These are phyloP conservation scores for Clarireedia hainanense DNA, from an alignment of 2,329 filamentous ascomycete species.

Conservation along the genomic window DNA sequence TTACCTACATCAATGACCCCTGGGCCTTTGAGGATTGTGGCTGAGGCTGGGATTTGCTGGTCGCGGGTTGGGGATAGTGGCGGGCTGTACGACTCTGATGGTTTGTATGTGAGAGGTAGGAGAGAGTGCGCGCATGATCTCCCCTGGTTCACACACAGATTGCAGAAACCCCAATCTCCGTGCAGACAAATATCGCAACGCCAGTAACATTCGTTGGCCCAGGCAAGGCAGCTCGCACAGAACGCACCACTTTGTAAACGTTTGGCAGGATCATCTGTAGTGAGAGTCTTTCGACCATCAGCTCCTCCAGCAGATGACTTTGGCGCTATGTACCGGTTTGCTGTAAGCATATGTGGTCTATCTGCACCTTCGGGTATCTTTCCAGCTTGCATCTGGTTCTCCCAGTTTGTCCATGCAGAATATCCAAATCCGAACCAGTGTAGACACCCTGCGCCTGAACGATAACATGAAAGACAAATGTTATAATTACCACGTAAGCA, in stretches of 20 bases:
- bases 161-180: constrained; percentile 93
- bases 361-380: constrained; percentile 30
- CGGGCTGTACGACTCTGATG: constrained; percentile 28
- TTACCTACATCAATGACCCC: constrained; percentile 37
- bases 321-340: constrained; percentile 48
- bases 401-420: constrained; percentile 60
- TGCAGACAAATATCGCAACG: constrained; percentile 81
- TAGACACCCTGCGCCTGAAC: constrained; percentile 65
- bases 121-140: constrained; percentile 75
- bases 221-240: constrained; percentile 66
- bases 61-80: constrained; percentile 35
- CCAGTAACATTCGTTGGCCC: constrained; percentile 83
- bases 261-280: constrained; percentile 57
- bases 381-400: constrained; percentile 36
- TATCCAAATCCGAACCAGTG: constrained; percentile 87
- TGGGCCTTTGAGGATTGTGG: constrained; percentile 41
- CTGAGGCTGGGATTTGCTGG: constrained; percentile 38
- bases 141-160: constrained; percentile 76
- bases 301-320: constrained; percentile 42
- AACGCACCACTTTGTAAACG: constrained; percentile 75
- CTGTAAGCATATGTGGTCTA: constrained; percentile 49
- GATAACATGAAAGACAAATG: constrained; percentile 76
- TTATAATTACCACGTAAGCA: constrained; percentile 69
- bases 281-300: constrained; percentile 50
- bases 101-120: constrained; percentile 62